These are phyloP conservation scores for Apiospora hydei DNA, from an alignment of 2,329 filamentous ascomycete genomes.

Conservation along the genomic window DNA sequence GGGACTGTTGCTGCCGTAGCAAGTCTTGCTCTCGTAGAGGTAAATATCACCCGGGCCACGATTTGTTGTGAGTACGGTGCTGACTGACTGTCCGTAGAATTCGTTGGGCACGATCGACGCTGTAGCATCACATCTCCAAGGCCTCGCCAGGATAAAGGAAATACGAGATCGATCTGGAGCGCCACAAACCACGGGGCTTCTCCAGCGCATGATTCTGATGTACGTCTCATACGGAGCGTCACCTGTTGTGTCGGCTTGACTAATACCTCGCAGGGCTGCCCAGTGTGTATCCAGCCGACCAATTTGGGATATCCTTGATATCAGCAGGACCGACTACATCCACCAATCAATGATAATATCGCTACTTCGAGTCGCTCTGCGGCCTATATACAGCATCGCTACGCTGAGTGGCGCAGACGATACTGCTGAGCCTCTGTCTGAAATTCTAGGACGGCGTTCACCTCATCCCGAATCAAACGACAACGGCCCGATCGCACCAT, in stretches of 20 bases:
- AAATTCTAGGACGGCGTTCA: conserved; percentile 37
- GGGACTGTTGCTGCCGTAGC: conserved; percentile 53
- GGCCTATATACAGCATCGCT: conserved; percentile 45
- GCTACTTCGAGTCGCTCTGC: conserved; percentile 52
- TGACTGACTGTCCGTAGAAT: conserved; percentile 42
- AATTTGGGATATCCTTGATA: conserved; percentile 48
- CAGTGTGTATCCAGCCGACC: conserved; percentile 48
- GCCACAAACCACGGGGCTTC: conserved; percentile 43
- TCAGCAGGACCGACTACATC: conserved; percentile 46
- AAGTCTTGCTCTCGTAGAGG: conserved; percentile 53
- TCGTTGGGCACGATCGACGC: conserved; percentile 52
- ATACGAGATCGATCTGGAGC: conserved; percentile 39
- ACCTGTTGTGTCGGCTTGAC: not conserved
- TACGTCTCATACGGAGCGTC: conserved; percentile 33
- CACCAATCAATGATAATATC: conserved; percentile 55
- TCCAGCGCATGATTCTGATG: conserved; percentile 54
- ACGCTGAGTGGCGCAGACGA: conserved; percentile 37
- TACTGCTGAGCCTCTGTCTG: conserved; percentile 37
- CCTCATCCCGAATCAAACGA: conserved; percentile 34
- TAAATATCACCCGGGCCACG: conserved; percentile 31
- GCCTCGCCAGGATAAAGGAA: conserved; percentile 45
- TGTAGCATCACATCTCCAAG: conserved; percentile 51
- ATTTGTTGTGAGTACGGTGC: not conserved
- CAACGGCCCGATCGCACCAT: conserved; percentile 30
- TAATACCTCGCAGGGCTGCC: conserved; percentile 45